phyloP scores from a whole-genome alignment of 2,329 filamentous ascomycete species.

The Diaporthe batatas region DNA sequence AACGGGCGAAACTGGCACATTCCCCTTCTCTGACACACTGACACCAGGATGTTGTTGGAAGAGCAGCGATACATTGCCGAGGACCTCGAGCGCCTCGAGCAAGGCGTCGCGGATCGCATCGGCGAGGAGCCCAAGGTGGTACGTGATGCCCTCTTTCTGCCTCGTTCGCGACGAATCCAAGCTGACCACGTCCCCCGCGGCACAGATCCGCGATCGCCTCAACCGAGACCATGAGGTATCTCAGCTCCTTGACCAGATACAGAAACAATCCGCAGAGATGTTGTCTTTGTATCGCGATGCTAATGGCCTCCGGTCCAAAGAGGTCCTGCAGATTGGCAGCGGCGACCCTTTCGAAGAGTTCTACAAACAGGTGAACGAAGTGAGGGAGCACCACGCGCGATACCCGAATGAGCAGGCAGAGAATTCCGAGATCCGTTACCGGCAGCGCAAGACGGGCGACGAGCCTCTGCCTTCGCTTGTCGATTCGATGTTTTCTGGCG shows the following conservation, averaged over 20 bases:
- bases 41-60: constrained; percentile 80
- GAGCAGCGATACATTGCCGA: constrained; percentile 95
- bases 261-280: constrained; percentile 85
- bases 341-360: constrained; percentile 93
- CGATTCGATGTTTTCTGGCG: constrained; percentile 93
- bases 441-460: constrained; percentile 74
- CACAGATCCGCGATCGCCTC: constrained; percentile 86
- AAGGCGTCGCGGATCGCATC: constrained; percentile 90
- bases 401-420: constrained; percentile 97
- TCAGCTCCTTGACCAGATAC: constrained; percentile 87
- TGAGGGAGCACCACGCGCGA: constrained; percentile 88
- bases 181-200: constrained; percentile 45
- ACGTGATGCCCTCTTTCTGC: constrained; percentile 43
- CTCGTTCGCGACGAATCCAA: background rate
- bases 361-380: constrained; percentile 83
- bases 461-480: constrained; percentile 76
- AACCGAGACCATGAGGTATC: constrained; percentile 93
- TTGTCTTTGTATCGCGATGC: constrained; percentile 87
- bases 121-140: constrained; percentile 91
- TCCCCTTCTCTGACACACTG: background rate
- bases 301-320: constrained; percentile 77
- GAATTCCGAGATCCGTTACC: constrained; percentile 94
- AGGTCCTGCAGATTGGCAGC: constrained; percentile 85
- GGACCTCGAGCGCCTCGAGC: constrained; percentile 95
- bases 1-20: background rate